Base-by-base conservation (phyloP, 768 basidiomycete genomes). In the Chlorophyllum brunneum region DNA sequence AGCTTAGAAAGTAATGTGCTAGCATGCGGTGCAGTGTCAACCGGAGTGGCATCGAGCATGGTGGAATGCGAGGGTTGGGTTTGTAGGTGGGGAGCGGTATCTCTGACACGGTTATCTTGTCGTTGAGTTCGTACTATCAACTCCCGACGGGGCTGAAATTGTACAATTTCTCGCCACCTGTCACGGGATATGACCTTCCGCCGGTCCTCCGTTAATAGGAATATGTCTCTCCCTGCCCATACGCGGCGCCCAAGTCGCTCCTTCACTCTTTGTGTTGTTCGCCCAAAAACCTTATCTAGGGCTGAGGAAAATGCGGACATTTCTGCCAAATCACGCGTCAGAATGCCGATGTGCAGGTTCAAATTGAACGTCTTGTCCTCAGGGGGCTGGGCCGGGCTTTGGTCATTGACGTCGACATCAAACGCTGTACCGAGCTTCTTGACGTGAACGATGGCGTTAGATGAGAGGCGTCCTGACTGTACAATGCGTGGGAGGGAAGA, bases 231-330 rank as follows among this genome's bases (percentile, higher is more conserved):
- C 27, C 64, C 72, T 4, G 57, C 63, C 86, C 86, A 89, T 0
- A 91, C 79, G 9, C 89, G 81, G n/a, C 89, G 80, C 7, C 86
- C 86, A n/a, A 90, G 67, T 26, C 80, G 74, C 67, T 91, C 87
- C 67, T 88, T 88, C n/a, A 81, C 51, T 15, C 88, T 78, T 56
- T 84, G 79, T 2, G 71, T 70, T 15, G 71, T 79, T 8, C 86
- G 79, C 4, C 69, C 76, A 5, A 80, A 56, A 2, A 77, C 66
- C n/a, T 67, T 66, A 10, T 64, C 63, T 10, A 82, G 64, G 27
- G 68, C 72, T 2, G 62, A 56, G 31, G 71, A 63, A 46, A 89
- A 72, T 2, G 64, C 58, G 46, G 71, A 64, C 20, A 91, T 68
- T 53, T 81, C 75, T 16, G 59, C 56, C 34, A 83, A 58, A 56